Evolutionary conservation across 2,329 filamentous ascomycete species (phyloP).

Genomic region (Penicillium sp.): DNA sequence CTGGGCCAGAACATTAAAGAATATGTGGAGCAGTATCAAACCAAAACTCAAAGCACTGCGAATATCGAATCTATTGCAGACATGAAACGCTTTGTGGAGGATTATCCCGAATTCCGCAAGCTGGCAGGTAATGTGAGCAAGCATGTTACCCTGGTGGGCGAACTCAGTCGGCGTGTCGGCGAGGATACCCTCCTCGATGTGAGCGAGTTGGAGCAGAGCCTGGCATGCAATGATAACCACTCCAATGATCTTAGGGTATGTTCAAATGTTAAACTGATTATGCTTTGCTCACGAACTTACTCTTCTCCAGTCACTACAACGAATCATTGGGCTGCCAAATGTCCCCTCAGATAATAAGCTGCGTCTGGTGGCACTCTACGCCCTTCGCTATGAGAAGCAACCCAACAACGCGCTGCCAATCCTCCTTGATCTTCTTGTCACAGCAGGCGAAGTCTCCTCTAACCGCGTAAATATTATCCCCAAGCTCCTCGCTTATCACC

Average conservation of each 20-base stretch:
- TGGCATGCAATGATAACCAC: conserved; percentile 97
- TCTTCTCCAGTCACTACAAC: conserved; percentile 68
- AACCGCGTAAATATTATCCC: conserved; percentile 76
- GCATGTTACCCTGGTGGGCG: conserved; percentile 92
- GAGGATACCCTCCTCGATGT: conserved; percentile 89
- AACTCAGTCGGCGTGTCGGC: conserved; percentile 83
- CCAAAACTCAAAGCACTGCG: conserved; percentile 92
- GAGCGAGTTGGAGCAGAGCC: conserved; percentile 92
- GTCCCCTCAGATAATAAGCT: conserved; percentile 83
- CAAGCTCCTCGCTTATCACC: conserved; percentile 80
- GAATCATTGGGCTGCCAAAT: conserved; percentile 74
- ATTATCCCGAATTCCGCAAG: conserved; percentile 96
- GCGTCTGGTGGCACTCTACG: conserved; percentile 88
- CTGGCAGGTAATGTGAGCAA: conserved; percentile 98
- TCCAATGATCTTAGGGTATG: conserved; percentile 81
- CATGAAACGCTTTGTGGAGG: conserved; percentile 99
- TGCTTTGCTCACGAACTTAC: conserved; percentile 6
- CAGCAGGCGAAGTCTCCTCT: conserved; percentile 76
- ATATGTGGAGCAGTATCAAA: conserved; percentile 98
- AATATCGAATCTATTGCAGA: conserved; percentile 96
- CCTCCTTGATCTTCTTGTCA: conserved; percentile 79
- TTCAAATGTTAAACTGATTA: not conserved
- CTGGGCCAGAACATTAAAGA: conserved; percentile 95
- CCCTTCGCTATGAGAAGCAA: conserved; percentile 84
- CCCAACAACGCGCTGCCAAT: conserved; percentile 80